Conservation (phyloP, 164 flowering plant genomes). For the Vitis riparia region DNA sequence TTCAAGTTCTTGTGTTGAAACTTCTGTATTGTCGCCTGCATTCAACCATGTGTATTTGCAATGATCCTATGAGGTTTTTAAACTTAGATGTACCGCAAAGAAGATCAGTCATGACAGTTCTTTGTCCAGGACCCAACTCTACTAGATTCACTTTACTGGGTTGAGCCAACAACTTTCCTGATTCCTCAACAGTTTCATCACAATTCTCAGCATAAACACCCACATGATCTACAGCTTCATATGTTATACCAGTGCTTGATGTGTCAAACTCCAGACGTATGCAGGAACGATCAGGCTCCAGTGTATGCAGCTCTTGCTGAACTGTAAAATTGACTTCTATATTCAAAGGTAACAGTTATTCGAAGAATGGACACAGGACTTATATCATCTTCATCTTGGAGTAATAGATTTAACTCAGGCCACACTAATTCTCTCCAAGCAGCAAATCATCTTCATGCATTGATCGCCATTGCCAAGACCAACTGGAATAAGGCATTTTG, state of each 20-base stretch:
- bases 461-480: conserved; percentile 86
- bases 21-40: conserved; percentile 79
- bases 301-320: conserved; percentile 78
- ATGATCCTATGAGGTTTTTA: conserved; percentile 62
- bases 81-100: conserved; percentile 87
- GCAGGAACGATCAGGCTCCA: conserved; percentile 88
- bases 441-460: conserved; percentile 91
- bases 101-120: conserved; percentile 98
- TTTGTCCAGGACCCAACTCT: conserved; percentile 94
- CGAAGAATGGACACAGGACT: conserved; percentile 64
- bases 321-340: conserved; percentile 74
- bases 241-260: conserved; percentile 71
- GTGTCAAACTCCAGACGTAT: conserved; percentile 90
- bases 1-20: conserved; percentile 66
- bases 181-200: no score
- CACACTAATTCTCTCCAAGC: conserved; percentile 82
- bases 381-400: conserved; percentile 65
- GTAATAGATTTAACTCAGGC: conserved; percentile 77
- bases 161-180: conserved; percentile 49
- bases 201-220: no score
- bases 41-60: conserved; percentile 87
- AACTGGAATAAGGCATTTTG: conserved; percentile 54
- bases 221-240: conserved; percentile 19
- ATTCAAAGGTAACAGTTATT: conserved; percentile 72
- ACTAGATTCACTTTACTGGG: conserved; percentile 74